A percentile compares a stretch with the other conserved stretches of the same genome.
Evolutionary conservation across 2,329 filamentous ascomycete species (phyloP).

Genomic region (Calonectria pseudoturangicola): DNA sequence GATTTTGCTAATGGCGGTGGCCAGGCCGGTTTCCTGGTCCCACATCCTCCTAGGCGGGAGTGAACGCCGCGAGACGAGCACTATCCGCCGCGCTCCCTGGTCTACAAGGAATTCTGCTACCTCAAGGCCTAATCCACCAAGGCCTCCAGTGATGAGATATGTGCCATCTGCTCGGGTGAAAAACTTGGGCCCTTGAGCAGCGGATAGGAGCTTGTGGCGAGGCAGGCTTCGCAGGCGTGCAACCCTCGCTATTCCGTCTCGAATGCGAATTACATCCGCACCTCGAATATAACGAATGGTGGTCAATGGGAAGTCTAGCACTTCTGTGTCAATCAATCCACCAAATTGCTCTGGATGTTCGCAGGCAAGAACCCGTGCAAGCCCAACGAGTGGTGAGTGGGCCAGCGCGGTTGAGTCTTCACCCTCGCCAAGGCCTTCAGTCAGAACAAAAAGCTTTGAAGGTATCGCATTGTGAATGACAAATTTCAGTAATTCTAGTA

Average conservation of each 20-base stretch:
- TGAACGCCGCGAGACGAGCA: neutral
- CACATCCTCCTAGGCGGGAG: constrained; percentile 2
- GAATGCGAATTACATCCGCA: constrained; percentile 1
- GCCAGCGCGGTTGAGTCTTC: neutral
- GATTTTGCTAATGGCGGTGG: neutral
- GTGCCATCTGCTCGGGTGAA: constrained; percentile 69
- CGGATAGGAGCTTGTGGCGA: constrained; percentile 1
- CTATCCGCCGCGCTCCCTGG: neutral
- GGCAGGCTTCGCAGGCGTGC: neutral
- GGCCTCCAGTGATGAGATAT: constrained; percentile 75
- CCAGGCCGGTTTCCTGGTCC: neutral
- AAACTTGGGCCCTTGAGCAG: neutral
- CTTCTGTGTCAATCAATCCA: constrained; percentile 5
- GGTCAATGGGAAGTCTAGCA: neutral
- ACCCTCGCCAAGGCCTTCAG: neutral
- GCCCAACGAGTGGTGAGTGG: neutral
- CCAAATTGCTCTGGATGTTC: constrained; percentile 14
- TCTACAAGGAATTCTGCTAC: constrained; percentile 15
- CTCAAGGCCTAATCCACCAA: constrained; percentile 57
- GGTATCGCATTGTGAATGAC: neutral
- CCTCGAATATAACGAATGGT: constrained; percentile 3
- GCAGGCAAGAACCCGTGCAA: neutral
- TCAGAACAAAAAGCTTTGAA: constrained; percentile 1
- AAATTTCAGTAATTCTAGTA: neutral
- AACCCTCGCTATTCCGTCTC: neutral